Percentiles rank a stretch among this genome's conserved stretches.
Evolutionary conservation across 164 flowering plant genomes (phyloP).

Genomic region (Sextonia rubra): DNA sequence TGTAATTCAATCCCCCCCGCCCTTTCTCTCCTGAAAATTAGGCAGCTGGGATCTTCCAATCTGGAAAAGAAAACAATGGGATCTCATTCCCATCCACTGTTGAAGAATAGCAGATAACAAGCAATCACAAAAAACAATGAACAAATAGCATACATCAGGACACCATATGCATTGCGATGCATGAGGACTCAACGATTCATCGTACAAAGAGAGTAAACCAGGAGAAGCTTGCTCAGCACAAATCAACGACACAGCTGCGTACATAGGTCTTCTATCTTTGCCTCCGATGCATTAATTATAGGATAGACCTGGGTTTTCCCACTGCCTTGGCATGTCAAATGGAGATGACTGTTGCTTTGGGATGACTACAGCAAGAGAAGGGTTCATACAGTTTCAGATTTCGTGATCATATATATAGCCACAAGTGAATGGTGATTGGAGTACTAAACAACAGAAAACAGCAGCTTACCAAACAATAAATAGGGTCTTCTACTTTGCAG

Average conservation of each 20-base stretch:
- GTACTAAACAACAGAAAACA: background rate
- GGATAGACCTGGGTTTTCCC: slow-evolving; percentile 37
- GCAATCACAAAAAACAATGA: too few species aligned
- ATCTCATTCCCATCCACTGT: too few species aligned
- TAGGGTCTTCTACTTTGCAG: slow-evolving; percentile 50
- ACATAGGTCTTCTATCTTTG: slow-evolving; percentile 57
- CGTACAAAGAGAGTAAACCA: too few species aligned
- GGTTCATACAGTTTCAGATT: background rate
- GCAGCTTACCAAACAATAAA: slow-evolving; percentile 39
- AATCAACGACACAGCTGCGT: slow-evolving; percentile 49
- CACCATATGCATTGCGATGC: too few species aligned
- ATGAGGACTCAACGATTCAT: too few species aligned
- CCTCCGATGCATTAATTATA: slow-evolving; percentile 31
- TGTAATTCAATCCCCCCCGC: too few species aligned
- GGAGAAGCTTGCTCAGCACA: too few species aligned
- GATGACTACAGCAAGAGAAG: slow-evolving; percentile 44
- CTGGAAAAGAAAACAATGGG: too few species aligned
- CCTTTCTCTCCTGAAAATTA: too few species aligned
- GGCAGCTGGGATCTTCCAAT: background rate
- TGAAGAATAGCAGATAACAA: too few species aligned
- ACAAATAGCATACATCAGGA: too few species aligned
- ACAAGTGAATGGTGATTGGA: background rate
- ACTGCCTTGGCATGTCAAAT: slow-evolving; percentile 57
- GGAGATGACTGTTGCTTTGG: slow-evolving; percentile 52
- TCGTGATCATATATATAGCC: background rate